phyloP scores from a whole-genome alignment of 1,284 basidiomycete genomes.

The Lignosus rhinocerotis region DNA sequence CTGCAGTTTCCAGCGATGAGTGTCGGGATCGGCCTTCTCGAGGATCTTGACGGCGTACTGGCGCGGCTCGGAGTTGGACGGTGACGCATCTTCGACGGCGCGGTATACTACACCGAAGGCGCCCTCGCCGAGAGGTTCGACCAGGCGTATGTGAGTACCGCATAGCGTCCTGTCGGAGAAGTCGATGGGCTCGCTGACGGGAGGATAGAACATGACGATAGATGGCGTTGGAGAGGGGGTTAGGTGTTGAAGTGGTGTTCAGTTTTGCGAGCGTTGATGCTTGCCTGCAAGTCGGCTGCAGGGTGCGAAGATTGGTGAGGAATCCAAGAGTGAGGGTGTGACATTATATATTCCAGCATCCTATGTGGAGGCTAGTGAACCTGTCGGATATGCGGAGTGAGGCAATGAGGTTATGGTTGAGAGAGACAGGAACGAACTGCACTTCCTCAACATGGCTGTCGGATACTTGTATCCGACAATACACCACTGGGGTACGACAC shows the following conservation, averaged over 20 bases:
- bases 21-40: conserved; percentile 52
- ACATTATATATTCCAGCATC: not conserved
- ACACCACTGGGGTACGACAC: not conserved
- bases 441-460: not conserved
- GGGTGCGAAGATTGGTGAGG: not conserved
- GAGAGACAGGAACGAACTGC: not conserved
- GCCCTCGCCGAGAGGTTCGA: conserved; percentile 43
- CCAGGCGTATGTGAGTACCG: conserved; percentile 39
- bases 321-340: not conserved
- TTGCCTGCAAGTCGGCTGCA: not conserved
- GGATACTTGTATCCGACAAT: conserved; percentile 1
- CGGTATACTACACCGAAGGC: conserved; percentile 38
- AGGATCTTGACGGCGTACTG: conserved; percentile 66
- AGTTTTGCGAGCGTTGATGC: not conserved
- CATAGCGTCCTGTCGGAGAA: conserved; percentile 29
- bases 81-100: conserved; percentile 41
- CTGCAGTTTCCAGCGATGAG: conserved; percentile 24
- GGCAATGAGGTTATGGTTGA: not conserved
- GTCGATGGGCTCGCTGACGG: conserved; percentile 18
- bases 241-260: no score
- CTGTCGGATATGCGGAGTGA: not conserved
- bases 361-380: not conserved
- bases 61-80: conserved; percentile 27
- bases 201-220: conserved; percentile 8
- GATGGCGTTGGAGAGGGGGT: not conserved